Evolutionary conservation across 2,329 filamentous ascomycete species (phyloP), one percentile per base, ranked within the genome.

Genomic region (Aphanoascus verrucosus): DNA sequence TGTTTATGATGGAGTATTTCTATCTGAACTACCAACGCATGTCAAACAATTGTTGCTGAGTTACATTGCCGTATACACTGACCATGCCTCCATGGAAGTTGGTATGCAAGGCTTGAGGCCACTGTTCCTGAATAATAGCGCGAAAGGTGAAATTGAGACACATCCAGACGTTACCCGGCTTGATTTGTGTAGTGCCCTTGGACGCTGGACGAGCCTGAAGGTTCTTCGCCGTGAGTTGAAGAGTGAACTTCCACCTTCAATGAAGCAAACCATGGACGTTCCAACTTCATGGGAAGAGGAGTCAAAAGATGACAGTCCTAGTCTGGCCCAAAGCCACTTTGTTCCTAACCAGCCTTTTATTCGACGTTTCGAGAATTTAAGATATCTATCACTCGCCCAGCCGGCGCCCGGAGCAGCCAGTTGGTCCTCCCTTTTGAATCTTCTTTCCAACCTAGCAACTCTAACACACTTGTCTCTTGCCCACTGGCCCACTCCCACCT

Each of bases 401-500:
- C 77, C 71, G 11, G 59, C 58, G n/a, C 61, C 61, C 5, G 56
- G 51, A 2, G 67, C 67, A 20, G 73, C 74, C 0, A 78, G 72
- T 9, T 84, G 81, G 81, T 65, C 71, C 12, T 72, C 76, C 4
- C 69, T 84, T 1, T 67, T 84, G 1, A 65, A 68, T 1, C 62
- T 84, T 0, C 71, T 80, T 0, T 71, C 74, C 0, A 70, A 77
- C 23, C 64, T 81, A 0, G 71, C 76, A n/a, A 79, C 73, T 2
- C 63, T 84, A 20, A 82, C 79, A 0, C 80, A 83, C 58, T 69
- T 84, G 1, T 83, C 80, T 0, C 70, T 84, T 1, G 80, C 80
- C 1, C 72, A 80, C 62, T 84, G 81, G 81, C 79, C 80, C 2
- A 67, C 71, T 17, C 81, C 81, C 1, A 78, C 75, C 0, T 65